These are phyloP conservation scores for Apiospora rasikravindrae DNA, from an alignment of 2,329 filamentous ascomycete genomes.

Conservation along the genomic window DNA sequence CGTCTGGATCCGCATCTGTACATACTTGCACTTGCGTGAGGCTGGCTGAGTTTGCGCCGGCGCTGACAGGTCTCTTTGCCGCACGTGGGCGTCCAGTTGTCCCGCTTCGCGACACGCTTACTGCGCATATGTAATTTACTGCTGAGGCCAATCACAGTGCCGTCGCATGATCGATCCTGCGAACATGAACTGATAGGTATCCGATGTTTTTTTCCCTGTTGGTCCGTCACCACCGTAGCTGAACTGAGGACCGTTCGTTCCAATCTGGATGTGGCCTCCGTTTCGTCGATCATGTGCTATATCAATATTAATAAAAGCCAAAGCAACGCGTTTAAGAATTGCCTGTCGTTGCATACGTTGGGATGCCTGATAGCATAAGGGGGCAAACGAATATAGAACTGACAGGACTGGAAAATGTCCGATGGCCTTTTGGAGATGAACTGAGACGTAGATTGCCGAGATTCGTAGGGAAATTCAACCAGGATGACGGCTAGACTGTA, in stretches of 20 bases:
- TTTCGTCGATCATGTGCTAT: neutral
- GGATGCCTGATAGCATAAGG: neutral
- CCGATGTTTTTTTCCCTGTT: neutral
- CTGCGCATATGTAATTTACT: conserved; percentile 9
- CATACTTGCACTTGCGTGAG: neutral
- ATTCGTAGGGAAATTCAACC: no score
- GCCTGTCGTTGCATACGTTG: neutral
- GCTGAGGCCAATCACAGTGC: neutral
- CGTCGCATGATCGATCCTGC: conserved; percentile 10
- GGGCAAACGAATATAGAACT: neutral
- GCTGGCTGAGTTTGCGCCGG: conserved; percentile 6
- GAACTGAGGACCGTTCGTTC: neutral
- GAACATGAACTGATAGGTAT: neutral
- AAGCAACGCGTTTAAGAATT: neutral
- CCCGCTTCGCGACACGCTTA: conserved; percentile 7
- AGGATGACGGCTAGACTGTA: no score
- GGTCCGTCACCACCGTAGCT: neutral
- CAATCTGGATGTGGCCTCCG: neutral
- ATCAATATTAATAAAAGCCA: neutral
- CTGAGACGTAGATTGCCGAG: neutral
- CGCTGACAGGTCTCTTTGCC: neutral
- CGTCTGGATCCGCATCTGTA: neutral
- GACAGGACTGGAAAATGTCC: neutral
- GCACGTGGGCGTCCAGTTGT: conserved; percentile 13
- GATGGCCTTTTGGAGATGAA: neutral